These are phyloP conservation scores for Entamoeba invadens DNA, from an alignment of 208 protist species.

Conservation along the genomic window DNA sequence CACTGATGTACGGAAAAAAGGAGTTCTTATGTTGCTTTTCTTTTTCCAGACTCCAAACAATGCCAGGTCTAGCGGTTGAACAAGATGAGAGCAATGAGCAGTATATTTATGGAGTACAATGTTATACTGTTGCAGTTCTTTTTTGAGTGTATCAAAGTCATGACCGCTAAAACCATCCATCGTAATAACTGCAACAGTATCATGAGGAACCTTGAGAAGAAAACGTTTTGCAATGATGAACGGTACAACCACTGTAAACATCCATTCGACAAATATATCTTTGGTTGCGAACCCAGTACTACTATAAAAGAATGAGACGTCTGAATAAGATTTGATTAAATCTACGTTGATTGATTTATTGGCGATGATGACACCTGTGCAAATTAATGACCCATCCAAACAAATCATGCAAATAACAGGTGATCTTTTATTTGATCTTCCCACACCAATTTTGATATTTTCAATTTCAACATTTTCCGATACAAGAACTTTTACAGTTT, in stretches of 20 bases:
- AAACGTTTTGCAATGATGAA: background rate
- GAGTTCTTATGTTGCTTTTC: no score
- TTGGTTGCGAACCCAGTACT: background rate
- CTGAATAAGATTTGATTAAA: background rate
- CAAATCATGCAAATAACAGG: background rate
- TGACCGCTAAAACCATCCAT: background rate
- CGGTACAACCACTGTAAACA: background rate
- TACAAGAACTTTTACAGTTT: background rate
- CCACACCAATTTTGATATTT: background rate
- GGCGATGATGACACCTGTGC: background rate
- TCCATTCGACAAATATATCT: background rate
- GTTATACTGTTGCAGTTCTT: no score
- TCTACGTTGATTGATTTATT: background rate
- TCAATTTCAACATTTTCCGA: background rate
- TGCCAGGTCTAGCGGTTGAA: no score
- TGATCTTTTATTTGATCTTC: background rate
- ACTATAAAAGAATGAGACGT: background rate
- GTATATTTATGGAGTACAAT: no score
- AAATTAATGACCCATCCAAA: background rate
- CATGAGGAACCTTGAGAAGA: background rate
- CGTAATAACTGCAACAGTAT: background rate
- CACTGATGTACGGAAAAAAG: no score
- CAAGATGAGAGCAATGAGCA: no score
- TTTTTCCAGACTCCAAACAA: no score
- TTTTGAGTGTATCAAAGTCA: no score